Conservation (phyloP, 768 basidiomycete genomes). For the Gymnopilus dilepis region DNA sequence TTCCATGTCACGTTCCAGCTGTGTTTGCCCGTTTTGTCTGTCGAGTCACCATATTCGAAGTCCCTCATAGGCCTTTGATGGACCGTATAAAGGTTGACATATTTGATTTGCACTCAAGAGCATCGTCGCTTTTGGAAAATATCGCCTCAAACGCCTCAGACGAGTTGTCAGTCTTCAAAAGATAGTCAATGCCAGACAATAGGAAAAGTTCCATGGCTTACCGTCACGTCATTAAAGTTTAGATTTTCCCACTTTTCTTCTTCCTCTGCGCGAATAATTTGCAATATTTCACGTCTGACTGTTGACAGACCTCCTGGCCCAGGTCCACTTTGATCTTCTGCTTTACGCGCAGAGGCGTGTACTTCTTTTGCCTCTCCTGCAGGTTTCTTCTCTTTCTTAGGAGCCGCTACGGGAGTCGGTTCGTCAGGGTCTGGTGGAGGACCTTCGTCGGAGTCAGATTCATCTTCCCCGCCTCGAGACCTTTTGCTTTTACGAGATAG, state of each 20-base stretch:
- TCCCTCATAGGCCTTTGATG: conserved; percentile 55
- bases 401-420: conserved; percentile 45
- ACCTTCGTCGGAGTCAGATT: conserved; percentile 79
- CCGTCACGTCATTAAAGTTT: conserved; percentile 68
- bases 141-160: conserved; percentile 61
- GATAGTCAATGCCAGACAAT: conserved; percentile 16
- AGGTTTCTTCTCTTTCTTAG: conserved; percentile 67
- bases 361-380: conserved; percentile 72
- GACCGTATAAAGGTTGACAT: conserved; percentile 61
- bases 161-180: conserved; percentile 61
- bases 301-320: conserved; percentile 71
- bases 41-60: no score
- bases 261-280: conserved; percentile 73
- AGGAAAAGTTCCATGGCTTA: conserved; percentile 36
- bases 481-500: conserved; percentile 67
- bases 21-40: no score
- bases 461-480: conserved; percentile 53
- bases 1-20: conserved; percentile 1
- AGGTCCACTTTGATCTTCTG: conserved; percentile 62
- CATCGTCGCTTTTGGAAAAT: conserved; percentile 60
- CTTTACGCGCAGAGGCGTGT: conserved; percentile 74
- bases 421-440: conserved; percentile 85
- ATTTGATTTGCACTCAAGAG: conserved; percentile 59
- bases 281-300: conserved; percentile 78
- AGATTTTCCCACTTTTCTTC: conserved; percentile 79